Percentiles rank a stretch among this genome's conserved stretches.
These are phyloP conservation scores for Galeopsis tetrahit DNA, from an alignment of 257 asterid genomes.

Conservation along the genomic window DNA sequence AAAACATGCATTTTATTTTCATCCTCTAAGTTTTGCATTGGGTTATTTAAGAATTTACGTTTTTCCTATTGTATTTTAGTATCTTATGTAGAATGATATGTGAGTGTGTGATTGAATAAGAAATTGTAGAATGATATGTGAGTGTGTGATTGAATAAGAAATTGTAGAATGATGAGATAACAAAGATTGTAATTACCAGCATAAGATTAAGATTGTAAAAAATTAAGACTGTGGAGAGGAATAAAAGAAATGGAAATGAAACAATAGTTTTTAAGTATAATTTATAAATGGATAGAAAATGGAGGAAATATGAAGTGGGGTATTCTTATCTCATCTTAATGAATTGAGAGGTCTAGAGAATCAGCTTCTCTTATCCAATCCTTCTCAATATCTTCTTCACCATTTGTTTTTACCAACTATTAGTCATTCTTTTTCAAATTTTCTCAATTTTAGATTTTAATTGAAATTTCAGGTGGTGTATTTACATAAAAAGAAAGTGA, in stretches of 20 bases:
- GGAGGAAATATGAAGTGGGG: slow-evolving; percentile 21
- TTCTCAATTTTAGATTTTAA: not conserved
- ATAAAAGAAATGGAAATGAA: not conserved
- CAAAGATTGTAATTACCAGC: too few species aligned
- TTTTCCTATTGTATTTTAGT: too few species aligned
- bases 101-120: too few species aligned
- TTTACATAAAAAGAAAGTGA: too few species aligned
- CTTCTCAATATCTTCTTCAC: not conserved
- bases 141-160: too few species aligned
- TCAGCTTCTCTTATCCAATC: slow-evolving; percentile 20
- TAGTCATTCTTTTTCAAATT: not conserved
- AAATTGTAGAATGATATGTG: too few species aligned
- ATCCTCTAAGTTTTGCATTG: too few species aligned
- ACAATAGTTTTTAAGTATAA: not conserved
- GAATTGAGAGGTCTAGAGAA: slow-evolving; percentile 16
- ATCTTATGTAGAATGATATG: too few species aligned
- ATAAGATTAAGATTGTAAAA: not conserved
- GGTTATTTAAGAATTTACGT: too few species aligned
- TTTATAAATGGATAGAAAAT: slow-evolving; percentile 9
- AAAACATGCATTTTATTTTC: too few species aligned
- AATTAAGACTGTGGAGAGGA: not conserved
- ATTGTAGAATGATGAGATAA: too few species aligned
- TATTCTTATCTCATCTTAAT: slow-evolving; percentile 24
- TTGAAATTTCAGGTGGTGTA: not conserved
- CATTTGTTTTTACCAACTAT: not conserved